These are phyloP conservation scores for Monilinia fructicola DNA, from an alignment of 2,329 filamentous ascomycete species.

Conservation along the genomic window DNA sequence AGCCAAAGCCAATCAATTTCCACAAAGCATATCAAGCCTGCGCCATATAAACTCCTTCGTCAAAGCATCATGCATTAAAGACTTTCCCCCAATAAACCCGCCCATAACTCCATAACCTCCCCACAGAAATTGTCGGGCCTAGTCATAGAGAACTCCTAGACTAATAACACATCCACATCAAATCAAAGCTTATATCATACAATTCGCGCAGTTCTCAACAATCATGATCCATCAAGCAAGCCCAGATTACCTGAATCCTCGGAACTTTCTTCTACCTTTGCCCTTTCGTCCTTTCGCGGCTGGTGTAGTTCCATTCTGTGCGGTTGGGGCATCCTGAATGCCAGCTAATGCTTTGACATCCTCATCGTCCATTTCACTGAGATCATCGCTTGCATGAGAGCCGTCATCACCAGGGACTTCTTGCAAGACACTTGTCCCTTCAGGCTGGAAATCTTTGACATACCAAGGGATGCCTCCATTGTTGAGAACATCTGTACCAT, in stretches of 20 bases:
- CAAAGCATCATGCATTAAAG: conserved; percentile 8
- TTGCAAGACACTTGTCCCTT: conserved; percentile 76
- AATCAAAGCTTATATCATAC: conserved; percentile 21
- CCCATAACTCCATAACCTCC: conserved; percentile 14
- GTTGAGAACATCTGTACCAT: conserved; percentile 46
- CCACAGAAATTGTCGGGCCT: neutral
- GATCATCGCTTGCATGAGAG: conserved; percentile 75
- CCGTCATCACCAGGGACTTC: conserved; percentile 49
- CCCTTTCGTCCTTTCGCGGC: conserved; percentile 34
- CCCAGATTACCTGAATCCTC: conserved; percentile 27
- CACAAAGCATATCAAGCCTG: conserved; percentile 3
- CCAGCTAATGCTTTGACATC: conserved; percentile 67
- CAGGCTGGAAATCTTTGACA: conserved; percentile 73
- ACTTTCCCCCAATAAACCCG: conserved; percentile 1
- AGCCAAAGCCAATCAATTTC: neutral
- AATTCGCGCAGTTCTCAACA: conserved; percentile 2
- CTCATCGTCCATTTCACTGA: conserved; percentile 90
- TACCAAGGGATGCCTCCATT: conserved; percentile 88
- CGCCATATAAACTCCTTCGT: conserved; percentile 16
- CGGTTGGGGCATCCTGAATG: conserved; percentile 39
- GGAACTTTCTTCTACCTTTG: conserved; percentile 34
- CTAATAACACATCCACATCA: conserved; percentile 18
- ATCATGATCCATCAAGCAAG: neutral
- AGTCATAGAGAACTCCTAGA: conserved; percentile 21
- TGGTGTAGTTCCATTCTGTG: conserved; percentile 22